Evolutionary conservation across 495 filamentous ascomycete species (phyloP), one percentile per base, ranked within the genome.

Genomic region (Xylaria bambusicola): DNA sequence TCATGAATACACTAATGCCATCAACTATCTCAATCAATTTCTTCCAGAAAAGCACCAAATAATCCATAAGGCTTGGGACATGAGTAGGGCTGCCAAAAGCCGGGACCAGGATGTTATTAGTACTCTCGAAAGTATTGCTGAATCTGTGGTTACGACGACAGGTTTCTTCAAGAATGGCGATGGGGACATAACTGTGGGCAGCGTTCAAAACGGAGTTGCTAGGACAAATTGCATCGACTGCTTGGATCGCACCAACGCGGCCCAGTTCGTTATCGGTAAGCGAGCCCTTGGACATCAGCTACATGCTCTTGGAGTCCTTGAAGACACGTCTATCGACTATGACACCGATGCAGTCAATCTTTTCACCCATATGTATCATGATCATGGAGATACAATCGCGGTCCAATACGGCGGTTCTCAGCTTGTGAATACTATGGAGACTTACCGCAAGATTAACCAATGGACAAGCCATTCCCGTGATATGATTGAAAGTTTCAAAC

Each of bases 401-500:
- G 89, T 97, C 29, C 94, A 98, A 67, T 98, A 98, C 68, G 95
- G 95, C 50, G 95, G 94, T 23, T 97, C 93, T 9, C 94, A 98
- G 71, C 81, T 98, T 1, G 94, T 98, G 58, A 98, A 98, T 72
- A 98, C 94, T 1, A 97, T 97, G 93, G 93, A 93, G 57, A 98
- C 95, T 2, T 98, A 98, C 71, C 87, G 94, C 50, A 97, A 97
- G 72, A 95, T 97, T 69, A 98, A 98, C 60, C 93, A 97, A 69
- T 98, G 94, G 94, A 96, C 91, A 38, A 96, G 92, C 62, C 91
- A 95, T 66, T 97, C 94, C 6, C 83, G 94, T 42, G 94, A 98
- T 71, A 98, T 98, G 94, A 91, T 98, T 9, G 94, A 98, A 73
- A 96, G 91, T 71, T 97, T 98, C 79, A 98, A 98, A 71, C 86